A percentile compares a stretch with the other conserved stretches of the same genome.
Conservation (phyloP, 805 yeast species). For the Lipomyces yamadae region DNA sequence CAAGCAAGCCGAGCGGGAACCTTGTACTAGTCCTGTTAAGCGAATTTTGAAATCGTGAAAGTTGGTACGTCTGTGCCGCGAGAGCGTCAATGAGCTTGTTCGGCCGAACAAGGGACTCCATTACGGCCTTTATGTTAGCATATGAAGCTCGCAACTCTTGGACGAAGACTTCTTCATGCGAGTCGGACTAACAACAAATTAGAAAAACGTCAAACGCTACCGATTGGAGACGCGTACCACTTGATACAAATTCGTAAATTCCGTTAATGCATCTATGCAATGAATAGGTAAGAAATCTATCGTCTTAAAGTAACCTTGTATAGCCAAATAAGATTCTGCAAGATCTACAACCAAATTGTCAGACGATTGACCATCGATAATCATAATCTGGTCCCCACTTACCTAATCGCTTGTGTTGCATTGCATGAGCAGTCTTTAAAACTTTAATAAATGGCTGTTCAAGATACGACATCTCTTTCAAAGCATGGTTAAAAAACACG, state of each 20-base stretch:
- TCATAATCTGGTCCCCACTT: neutral
- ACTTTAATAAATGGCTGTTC: constrained; percentile 26
- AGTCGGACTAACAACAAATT: constrained; percentile 21
- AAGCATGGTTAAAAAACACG: constrained; percentile 36
- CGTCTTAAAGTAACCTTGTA: constrained; percentile 23
- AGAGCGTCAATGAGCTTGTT: constrained; percentile 40
- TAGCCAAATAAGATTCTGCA: constrained; percentile 32
- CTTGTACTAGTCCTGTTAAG: constrained; percentile 38
- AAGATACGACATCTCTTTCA: constrained; percentile 28
- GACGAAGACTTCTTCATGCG: constrained; percentile 26
- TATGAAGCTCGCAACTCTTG: constrained; percentile 32
- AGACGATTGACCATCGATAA: neutral
- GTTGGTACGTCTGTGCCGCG: constrained; percentile 34
- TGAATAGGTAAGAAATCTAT: constrained; percentile 21
- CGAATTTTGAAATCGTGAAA: constrained; percentile 38
- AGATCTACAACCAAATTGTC: constrained; percentile 17
- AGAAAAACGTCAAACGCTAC: neutral
- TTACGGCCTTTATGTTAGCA: constrained; percentile 35
- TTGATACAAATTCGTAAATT: constrained; percentile 26
- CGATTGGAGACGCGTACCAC: constrained; percentile 24
- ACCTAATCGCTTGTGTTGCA: constrained; percentile 29
- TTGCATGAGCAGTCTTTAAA: constrained; percentile 12
- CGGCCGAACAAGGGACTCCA: constrained; percentile 43
- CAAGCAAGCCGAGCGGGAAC: constrained; percentile 44
- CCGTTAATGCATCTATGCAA: constrained; percentile 28